These are phyloP conservation scores for Lepidopterella palustris DNA, from an alignment of 495 filamentous ascomycete genomes.

Conservation along the genomic window DNA sequence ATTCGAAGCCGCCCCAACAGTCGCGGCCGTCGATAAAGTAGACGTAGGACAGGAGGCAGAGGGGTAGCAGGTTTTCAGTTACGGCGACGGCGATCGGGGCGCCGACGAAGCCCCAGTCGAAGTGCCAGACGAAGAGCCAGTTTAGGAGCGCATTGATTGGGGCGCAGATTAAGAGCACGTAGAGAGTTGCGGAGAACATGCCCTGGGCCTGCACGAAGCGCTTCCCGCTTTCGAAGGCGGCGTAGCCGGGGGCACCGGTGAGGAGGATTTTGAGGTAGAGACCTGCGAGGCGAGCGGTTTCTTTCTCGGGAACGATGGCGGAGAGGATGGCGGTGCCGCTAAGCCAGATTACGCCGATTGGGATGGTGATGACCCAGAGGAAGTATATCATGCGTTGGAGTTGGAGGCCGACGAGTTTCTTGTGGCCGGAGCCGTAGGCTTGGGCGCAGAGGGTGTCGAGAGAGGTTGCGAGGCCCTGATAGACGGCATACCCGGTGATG, in stretches of 20 bases:
- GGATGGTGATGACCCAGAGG: constrained; percentile 55
- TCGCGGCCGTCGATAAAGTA: constrained; percentile 48
- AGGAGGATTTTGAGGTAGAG: constrained; percentile 60
- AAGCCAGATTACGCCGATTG: constrained; percentile 56
- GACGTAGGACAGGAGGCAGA: constrained; percentile 67
- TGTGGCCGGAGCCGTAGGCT: constrained; percentile 64
- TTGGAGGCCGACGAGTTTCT: constrained; percentile 62
- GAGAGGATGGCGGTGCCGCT: constrained; percentile 50
- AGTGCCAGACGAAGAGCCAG: constrained; percentile 64
- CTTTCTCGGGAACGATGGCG: constrained; percentile 53
- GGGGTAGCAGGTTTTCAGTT: constrained; percentile 72
- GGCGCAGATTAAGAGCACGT: constrained; percentile 58
- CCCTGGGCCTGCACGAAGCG: constrained; percentile 69
- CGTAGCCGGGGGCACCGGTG: constrained; percentile 61
- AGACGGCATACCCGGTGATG: constrained; percentile 65
- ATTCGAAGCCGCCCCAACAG: constrained; percentile 79
- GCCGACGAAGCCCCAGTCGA: constrained; percentile 73
- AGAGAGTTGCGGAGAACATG: constrained; percentile 60
- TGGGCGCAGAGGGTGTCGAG: constrained; percentile 70
- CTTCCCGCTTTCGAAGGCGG: constrained; percentile 63
- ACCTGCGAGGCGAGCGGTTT: constrained; percentile 58
- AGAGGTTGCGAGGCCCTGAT: constrained; percentile 63
- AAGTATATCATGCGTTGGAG: constrained; percentile 65
- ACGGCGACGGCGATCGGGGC: constrained; percentile 79
- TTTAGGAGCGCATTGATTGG: constrained; percentile 61